Percentiles rank a stretch among this genome's conserved stretches.
Conservation (phyloP, 257 asterid genomes). For the Ophiorrhiza pumila region DNA sequence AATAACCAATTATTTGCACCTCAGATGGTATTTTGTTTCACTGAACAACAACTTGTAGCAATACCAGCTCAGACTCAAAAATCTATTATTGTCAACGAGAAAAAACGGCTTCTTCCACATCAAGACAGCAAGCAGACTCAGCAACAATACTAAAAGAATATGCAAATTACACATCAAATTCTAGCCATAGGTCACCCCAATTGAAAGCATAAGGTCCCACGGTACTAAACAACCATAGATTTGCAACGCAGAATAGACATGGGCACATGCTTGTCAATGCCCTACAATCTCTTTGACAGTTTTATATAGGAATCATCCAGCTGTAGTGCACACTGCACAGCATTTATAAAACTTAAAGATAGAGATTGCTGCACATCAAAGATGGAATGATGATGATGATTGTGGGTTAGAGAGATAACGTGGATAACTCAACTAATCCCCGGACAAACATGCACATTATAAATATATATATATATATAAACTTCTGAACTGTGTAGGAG, state of each 20-base stretch:
- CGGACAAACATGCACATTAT: no score
- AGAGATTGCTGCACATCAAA: neutral
- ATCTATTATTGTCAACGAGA: no score
- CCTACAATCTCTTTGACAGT: conserved; percentile 10
- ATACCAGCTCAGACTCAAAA: no score
- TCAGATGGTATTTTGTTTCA: no score
- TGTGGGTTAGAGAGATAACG: neutral
- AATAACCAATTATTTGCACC: no score
- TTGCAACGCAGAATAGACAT: conserved; percentile 10
- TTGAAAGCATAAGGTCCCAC: conserved; percentile 10
- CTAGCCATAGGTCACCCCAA: conserved; percentile 5
- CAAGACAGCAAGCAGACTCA: neutral
- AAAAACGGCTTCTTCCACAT: neutral
- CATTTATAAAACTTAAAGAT: neutral
- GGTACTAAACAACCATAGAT: neutral
- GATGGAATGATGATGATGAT: neutral
- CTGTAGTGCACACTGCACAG: conserved; percentile 4
- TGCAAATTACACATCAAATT: conserved; percentile 1
- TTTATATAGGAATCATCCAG: conserved; percentile 16
- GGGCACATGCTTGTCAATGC: conserved; percentile 19
- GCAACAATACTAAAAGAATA: neutral
- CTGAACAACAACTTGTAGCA: no score
- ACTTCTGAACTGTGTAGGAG: neutral
- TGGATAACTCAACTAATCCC: neutral
- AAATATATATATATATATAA: no score